Evolutionary conservation across 495 filamentous ascomycete genomes (phyloP).

Genomic region (Lasiosphaeria miniovina): DNA sequence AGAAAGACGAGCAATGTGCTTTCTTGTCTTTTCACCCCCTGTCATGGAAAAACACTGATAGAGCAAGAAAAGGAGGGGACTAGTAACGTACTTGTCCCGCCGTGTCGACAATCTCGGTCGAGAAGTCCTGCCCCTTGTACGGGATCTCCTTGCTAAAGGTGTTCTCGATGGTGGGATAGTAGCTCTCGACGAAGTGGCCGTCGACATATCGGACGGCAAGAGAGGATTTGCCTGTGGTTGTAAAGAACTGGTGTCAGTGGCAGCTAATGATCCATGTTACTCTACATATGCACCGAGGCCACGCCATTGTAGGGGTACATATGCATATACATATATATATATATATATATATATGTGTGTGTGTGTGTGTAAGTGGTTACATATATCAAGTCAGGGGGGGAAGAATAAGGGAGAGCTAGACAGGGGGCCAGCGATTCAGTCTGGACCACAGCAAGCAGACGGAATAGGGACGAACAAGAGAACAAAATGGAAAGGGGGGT

Average conservation of each 20-base stretch:
- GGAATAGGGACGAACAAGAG: not conserved
- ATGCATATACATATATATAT: too few relatives aligned
- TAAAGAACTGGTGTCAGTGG: not conserved
- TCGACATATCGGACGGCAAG: constrained; percentile 97
- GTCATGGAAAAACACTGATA: not conserved
- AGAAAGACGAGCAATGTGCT: not conserved
- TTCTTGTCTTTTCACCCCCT: not conserved
- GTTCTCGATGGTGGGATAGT: constrained; percentile 99
- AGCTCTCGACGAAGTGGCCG: constrained; percentile 96
- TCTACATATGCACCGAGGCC: too few relatives aligned
- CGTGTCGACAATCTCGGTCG: constrained; percentile 97
- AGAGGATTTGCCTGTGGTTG: constrained; percentile 81
- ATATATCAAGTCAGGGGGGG: too few relatives aligned
- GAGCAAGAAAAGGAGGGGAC: not conserved
- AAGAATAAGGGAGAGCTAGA: too few relatives aligned
- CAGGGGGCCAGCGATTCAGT: too few relatives aligned
- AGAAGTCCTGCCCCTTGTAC: constrained; percentile 86
- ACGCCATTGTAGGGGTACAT: too few relatives aligned
- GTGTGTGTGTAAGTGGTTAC: too few relatives aligned
- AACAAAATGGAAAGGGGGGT: constrained; percentile 4
- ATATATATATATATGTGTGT: too few relatives aligned
- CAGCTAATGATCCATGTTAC: too few relatives aligned
- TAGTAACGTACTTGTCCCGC: constrained; percentile 76
- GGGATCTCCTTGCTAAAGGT: constrained; percentile 95
- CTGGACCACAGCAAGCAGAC: not conserved